Conservation (phyloP, 495 filamentous ascomycete species). For the Letharia lupina region DNA sequence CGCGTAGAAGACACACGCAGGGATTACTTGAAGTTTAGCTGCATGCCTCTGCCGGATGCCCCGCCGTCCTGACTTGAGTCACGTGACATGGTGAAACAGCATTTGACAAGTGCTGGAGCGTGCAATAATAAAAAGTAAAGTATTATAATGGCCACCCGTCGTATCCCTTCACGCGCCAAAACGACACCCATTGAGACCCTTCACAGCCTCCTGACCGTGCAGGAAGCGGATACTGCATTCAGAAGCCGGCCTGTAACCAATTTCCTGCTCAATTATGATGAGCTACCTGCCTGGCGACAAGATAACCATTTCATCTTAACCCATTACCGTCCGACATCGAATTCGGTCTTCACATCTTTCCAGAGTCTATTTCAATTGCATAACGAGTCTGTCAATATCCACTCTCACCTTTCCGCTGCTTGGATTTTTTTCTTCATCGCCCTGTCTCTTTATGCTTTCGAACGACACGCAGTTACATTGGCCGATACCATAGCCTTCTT, state of each 20-base stretch:
- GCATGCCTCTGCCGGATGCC: too few relatives aligned
- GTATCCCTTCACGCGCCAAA: conserved; percentile 15
- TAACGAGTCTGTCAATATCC: conserved; percentile 95
- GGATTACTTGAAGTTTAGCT: too few relatives aligned
- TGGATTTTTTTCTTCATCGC: conserved; percentile 38
- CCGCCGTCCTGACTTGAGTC: too few relatives aligned
- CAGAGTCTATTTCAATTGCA: conserved; percentile 66
- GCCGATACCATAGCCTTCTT: conserved; percentile 35
- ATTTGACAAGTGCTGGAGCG: too few relatives aligned
- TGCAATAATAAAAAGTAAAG: too few relatives aligned
- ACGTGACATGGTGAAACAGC: too few relatives aligned
- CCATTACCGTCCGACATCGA: conserved; percentile 62
- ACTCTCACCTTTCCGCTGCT: conserved; percentile 69
- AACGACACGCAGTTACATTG: neutral
- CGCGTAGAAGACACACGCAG: too few relatives aligned
- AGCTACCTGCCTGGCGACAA: conserved; percentile 60
- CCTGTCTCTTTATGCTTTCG: conserved; percentile 17
- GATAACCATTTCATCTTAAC: conserved; percentile 70
- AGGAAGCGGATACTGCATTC: conserved; percentile 16
- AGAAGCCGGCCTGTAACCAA: conserved; percentile 4
- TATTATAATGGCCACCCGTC: conserved; percentile 4
- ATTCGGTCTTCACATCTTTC: conserved; percentile 55
- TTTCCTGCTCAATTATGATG: conserved; percentile 50
- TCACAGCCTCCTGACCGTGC: conserved; percentile 18
- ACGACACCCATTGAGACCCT: conserved; percentile 19